A percentile compares a stretch with the other conserved stretches of the same genome.
Evolutionary conservation across 176 grass and related monocot species (phyloP).

Genomic region (Poa pratensis): DNA sequence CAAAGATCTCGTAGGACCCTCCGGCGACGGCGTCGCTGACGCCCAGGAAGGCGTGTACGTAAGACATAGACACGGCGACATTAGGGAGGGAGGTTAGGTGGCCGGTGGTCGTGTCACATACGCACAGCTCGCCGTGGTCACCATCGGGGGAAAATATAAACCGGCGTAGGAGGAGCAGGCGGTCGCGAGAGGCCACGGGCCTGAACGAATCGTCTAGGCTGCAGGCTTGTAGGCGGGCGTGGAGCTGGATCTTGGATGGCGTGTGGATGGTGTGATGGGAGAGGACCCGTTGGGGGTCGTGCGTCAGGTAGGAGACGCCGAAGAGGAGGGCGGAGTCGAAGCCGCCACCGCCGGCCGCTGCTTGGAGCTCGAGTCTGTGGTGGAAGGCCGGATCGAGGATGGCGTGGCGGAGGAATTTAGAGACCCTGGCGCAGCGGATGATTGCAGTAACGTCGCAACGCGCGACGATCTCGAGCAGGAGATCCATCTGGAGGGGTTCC

Average conservation of each 20-base stretch:
- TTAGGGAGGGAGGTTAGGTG: too few species aligned
- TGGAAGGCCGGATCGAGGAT: conserved; percentile 4
- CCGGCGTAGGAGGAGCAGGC: neutral
- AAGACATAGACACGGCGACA: rapidly evolving
- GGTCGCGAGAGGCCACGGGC: neutral
- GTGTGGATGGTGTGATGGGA: neutral
- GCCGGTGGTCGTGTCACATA: conserved; percentile 15
- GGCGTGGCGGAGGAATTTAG: neutral
- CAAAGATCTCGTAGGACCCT: neutral
- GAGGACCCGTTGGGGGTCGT: neutral
- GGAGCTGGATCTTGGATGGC: neutral
- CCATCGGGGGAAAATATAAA: rapidly evolving
- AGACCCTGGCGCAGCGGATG: neutral
- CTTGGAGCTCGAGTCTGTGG: neutral
- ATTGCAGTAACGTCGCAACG: neutral
- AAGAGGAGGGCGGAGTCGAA: neutral
- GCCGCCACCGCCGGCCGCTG: neutral
- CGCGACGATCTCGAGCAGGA: neutral
- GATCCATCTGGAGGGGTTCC: neutral
- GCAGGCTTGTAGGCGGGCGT: neutral
- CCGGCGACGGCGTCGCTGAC: neutral
- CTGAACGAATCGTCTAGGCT: neutral
- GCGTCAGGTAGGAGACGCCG: neutral
- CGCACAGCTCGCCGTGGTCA: neutral
- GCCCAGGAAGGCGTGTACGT: conserved; percentile 1